Evolutionary conservation across 1,284 basidiomycete genomes (phyloP), one percentile per base, ranked within the genome.

Genomic region (Phellopilus nigrolimitatus): DNA sequence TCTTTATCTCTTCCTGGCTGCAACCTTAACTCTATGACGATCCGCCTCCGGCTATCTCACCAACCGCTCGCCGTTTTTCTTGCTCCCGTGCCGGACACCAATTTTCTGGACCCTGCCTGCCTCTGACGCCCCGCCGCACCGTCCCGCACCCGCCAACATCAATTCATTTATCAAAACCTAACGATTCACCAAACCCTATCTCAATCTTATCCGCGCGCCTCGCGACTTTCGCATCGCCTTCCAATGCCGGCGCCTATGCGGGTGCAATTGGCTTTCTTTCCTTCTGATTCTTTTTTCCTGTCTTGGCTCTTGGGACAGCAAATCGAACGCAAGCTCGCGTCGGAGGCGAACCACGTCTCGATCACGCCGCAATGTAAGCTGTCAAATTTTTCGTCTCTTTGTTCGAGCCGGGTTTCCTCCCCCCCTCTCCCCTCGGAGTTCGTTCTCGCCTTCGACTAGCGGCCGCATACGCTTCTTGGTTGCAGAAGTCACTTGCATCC

Each of bases 281-380:
- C n/a, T n/a, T n/a, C n/a, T n/a, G n/a, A n/a, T 41, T 36, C 22
- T 21, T 38, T 25, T 12, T 15, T 28, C 40, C n/a, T 30, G 24
- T 28, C 12, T n/a, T n/a, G n/a, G n/a, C n/a, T n/a, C n/a, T n/a
- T n/a, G n/a, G n/a, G n/a, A 12, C 57, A 91, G 88, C 84, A 88
- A 82, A 88, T 90, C 56, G 88, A 91, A 66, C 77, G 86, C 49
- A 88, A 87, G 63, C 70, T 91, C 2, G 78, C 81, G 3, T 82
- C 83, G 8, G 78, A 81, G 3, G 72, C 80, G 7, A 70, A 70
- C 49, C 80, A 84, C 58, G 68, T 74, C 1, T 82, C 85, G 61
- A 68, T 72, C 47, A 86, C 84, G 1, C 88, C 88, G n/a, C 88
- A 91, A 68, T 78, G 88, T 86, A 59, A 41, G 67, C n/a, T n/a